Evolutionary conservation across 208 protist species (phyloP).

Genomic region (Angomonas ambiguus): DNA sequence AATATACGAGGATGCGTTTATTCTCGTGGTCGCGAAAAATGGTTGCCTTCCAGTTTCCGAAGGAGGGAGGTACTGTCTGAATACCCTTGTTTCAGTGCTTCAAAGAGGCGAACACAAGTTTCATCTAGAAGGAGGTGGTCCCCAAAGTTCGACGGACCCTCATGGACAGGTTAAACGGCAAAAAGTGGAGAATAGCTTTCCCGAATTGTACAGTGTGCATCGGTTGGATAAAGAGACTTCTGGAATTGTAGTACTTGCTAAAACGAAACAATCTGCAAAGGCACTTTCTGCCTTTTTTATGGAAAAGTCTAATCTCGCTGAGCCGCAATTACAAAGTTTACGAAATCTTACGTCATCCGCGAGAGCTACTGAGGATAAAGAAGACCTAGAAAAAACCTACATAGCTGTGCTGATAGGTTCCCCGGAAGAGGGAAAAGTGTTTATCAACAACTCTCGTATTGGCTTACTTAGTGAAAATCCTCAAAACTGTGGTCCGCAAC

Average conservation of each 20-base stretch:
- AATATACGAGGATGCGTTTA: conserved; percentile 44
- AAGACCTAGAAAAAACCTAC: conserved; percentile 52
- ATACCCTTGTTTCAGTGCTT: conserved; percentile 66
- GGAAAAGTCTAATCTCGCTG: conserved; percentile 6
- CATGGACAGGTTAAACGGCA: not conserved
- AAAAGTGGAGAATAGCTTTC: not conserved
- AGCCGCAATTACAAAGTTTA: conserved; percentile 14
- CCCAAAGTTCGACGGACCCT: too few relatives aligned
- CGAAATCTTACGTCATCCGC: not conserved
- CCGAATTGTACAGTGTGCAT: conserved; percentile 49
- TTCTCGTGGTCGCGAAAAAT: conserved; percentile 72
- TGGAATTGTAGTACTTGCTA: conserved; percentile 63
- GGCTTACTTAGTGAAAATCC: conserved; percentile 36
- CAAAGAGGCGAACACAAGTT: not conserved
- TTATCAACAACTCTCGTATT: conserved; percentile 53
- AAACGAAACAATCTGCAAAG: not conserved
- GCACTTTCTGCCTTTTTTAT: not conserved
- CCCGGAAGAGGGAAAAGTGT: conserved; percentile 19
- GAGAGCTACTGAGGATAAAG: conserved; percentile 21
- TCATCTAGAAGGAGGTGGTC: too few relatives aligned
- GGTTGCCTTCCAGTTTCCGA: conserved; percentile 78
- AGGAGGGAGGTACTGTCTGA: conserved; percentile 76
- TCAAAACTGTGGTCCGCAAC: conserved; percentile 5
- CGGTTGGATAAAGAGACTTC: conserved; percentile 89
- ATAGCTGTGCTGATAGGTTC: conserved; percentile 44